Percentiles rank a stretch among this genome's conserved stretches.
Conservation (phyloP, 2,329 filamentous ascomycete species). For the Beauveria rudraprayagi region DNA sequence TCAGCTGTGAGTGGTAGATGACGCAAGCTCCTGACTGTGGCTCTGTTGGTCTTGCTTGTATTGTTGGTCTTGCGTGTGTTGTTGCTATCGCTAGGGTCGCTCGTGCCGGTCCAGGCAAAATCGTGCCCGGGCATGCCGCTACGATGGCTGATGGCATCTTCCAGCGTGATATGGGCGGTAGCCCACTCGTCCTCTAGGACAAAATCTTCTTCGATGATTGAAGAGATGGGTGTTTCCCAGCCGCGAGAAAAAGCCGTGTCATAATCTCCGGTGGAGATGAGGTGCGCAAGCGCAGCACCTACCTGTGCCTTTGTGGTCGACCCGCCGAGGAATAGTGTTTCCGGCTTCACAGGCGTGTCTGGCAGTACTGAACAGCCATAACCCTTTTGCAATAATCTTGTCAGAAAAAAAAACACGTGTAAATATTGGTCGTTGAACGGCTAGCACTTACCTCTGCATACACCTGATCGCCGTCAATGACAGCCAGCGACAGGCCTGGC, state of each 20-base stretch:
- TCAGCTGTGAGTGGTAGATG: slow-evolving; percentile 32
- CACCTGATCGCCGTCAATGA: slow-evolving; percentile 19
- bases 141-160: slow-evolving; percentile 46
- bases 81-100: neutral
- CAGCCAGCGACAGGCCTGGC: slow-evolving; percentile 21
- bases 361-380: neutral
- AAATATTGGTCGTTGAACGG: neutral
- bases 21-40: slow-evolving; percentile 21
- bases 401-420: neutral
- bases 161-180: slow-evolving; percentile 41
- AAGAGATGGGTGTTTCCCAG: slow-evolving; percentile 39
- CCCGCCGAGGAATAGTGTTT: neutral
- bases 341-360: neutral
- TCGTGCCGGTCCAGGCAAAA: neutral
- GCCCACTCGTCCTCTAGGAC: slow-evolving; percentile 37
- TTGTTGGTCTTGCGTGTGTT: neutral
- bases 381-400: neutral
- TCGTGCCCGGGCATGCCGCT: slow-evolving; percentile 27
- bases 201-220: slow-evolving; percentile 44
- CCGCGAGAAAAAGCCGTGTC: slow-evolving; percentile 14
- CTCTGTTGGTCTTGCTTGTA: neutral
- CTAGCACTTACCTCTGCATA: slow-evolving; percentile 17
- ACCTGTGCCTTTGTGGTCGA: neutral
- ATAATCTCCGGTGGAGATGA: neutral
- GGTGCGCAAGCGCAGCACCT: neutral